These are phyloP conservation scores for Zoysia pacifica DNA, from an alignment of 176 grass and related monocot species.

Conservation along the genomic window DNA sequence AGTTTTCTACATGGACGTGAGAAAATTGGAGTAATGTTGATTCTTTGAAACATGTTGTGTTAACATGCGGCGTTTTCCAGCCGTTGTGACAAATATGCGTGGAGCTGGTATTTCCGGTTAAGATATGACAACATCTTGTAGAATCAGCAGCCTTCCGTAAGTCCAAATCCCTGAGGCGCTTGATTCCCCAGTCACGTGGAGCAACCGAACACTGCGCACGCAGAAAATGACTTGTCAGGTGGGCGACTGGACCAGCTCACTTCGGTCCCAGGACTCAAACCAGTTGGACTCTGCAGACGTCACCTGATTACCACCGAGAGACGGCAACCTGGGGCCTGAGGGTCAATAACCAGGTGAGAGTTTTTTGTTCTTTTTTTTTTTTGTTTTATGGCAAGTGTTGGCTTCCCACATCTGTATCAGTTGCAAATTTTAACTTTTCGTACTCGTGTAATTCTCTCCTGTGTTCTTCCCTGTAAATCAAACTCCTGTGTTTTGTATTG, in stretches of 20 bases:
- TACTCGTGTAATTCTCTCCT: not conserved
- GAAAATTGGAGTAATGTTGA: conserved; percentile 8
- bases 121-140: not conserved
- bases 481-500: not conserved
- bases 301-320: not conserved
- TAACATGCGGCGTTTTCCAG: conserved; percentile 5
- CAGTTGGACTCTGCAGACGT: conserved; percentile 8
- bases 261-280: conserved; percentile 3
- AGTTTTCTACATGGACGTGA: conserved; percentile 29
- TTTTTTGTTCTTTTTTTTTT: no score
- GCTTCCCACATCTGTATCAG: not conserved
- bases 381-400: not conserved
- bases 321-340: not conserved
- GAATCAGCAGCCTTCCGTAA: not conserved
- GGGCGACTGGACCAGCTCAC: conserved; percentile 20
- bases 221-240: conserved; percentile 16
- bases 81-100: conserved; percentile 8
- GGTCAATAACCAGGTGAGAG: no score
- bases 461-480: not conserved
- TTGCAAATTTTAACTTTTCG: conserved; percentile 7
- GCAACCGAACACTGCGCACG: conserved; percentile 17
- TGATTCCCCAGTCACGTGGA: conserved; percentile 30
- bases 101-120: not conserved
- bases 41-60: not conserved
- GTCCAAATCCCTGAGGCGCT: not conserved